Evolutionary conservation across 257 asterid species (phyloP), one percentile per base, ranked within the genome.

Genomic region (Przewalskia tangutica): DNA sequence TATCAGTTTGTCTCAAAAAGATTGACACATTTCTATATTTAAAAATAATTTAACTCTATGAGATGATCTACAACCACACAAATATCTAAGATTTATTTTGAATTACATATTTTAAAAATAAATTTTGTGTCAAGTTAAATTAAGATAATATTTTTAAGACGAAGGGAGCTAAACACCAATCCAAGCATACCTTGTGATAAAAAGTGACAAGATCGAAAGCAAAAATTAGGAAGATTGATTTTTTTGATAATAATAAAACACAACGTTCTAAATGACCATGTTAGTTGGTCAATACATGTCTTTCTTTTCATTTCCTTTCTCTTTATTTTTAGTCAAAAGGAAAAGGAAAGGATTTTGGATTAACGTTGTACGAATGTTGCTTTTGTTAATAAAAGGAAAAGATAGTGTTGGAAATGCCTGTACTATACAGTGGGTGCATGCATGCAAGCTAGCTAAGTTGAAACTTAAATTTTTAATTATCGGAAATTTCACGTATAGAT

Each of bases 201-300:
- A 70, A 44, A 44, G 6, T 40, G 34, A 68, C 23, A 68, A 68
- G 77, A 68, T 70, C n/a, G 3, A 46, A 20, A 44, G 12, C 40
- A 71, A 71, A 18, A 2, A 5, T 20, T 6, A 18, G 18, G 20
- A 44, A 71, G 58, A 20, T 3, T 71, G 10, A 18, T 5, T 70
- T 46, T 70, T 13, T 44, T 44, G 58, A 44, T 40, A 11, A 70
- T 70, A 70, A 18, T 71, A 23, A 70, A 42, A n/a, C 55, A 18
- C 56, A 10, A 42, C 8, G 32, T 68, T 17, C 55, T 68, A 70
- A 10, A 44, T 71, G 67, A 50, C 58, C 78, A 71, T 71, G 78
- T 71, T 70, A 3, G 40, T 71, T 71, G 78, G 78, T 71, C 78
- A 71, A 71, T 71, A 23, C 36, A 46, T 34, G n/a, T 71, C 78